A percentile compares a stretch with the other conserved stretches of the same genome.
Conservation (phyloP, 345 rosid genomes). For the Bruguiera parviflora region DNA sequence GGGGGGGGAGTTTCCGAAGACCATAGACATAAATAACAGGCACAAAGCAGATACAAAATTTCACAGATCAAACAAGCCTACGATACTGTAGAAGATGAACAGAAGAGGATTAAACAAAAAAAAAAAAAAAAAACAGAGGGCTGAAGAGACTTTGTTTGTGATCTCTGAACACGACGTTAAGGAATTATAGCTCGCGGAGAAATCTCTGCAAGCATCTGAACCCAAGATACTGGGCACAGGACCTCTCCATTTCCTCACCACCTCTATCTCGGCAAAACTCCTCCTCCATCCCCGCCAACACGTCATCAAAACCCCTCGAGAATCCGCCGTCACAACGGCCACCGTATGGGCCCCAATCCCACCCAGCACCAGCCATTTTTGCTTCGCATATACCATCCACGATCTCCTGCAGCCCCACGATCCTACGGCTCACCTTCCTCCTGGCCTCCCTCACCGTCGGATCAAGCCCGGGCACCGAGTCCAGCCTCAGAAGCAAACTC, state of each 20-base stretch:
- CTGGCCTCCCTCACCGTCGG: constrained; percentile 71
- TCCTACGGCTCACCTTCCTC: constrained; percentile 75
- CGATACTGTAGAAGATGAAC: too few species aligned
- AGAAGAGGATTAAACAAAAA: too few species aligned
- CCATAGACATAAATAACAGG: too few species aligned
- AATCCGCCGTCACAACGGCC: constrained; percentile 6
- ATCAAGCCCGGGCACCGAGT: constrained; percentile 74
- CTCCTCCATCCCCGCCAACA: constrained; percentile 57
- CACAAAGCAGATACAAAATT: too few species aligned
- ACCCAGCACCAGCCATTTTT: not conserved
- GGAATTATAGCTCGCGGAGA: constrained; percentile 37
- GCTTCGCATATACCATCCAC: not conserved
- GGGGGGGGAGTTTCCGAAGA: too few species aligned
- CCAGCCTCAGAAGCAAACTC: constrained; percentile 71
- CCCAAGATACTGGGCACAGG: constrained; percentile 78
- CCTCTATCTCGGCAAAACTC: constrained; percentile 69
- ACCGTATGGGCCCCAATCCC: constrained; percentile 12
- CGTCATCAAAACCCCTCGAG: constrained; percentile 45
- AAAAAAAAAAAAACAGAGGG: too few species aligned
- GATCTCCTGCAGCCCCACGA: constrained; percentile 72
- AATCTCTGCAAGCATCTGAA: constrained; percentile 86
- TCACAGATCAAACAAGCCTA: too few species aligned
- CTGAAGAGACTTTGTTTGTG: too few species aligned
- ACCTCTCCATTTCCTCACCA: constrained; percentile 78
- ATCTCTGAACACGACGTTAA: too few species aligned